Evolutionary conservation across 257 asterid species (phyloP).

Genomic region (Gentiana straminea): DNA sequence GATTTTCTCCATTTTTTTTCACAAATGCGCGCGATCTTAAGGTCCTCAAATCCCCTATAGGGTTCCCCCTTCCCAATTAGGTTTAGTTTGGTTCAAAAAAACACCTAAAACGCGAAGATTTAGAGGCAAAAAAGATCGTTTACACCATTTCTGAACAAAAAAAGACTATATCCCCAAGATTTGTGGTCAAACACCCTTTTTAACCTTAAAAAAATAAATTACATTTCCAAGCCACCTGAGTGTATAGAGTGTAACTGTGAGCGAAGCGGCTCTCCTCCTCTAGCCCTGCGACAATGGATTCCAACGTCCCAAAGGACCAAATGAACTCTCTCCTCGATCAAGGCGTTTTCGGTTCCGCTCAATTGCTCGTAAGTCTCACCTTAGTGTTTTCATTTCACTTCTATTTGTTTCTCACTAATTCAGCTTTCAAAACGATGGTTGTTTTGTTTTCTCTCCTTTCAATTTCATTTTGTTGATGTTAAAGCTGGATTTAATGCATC

Average conservation of each 20-base stretch:
- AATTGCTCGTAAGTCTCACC: slow-evolving; percentile 48
- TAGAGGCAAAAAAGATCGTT: too few species aligned
- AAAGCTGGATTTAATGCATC: too few species aligned
- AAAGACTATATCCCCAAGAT: too few species aligned
- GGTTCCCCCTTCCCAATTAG: too few species aligned
- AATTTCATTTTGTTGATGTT: not conserved
- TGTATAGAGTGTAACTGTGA: not conserved
- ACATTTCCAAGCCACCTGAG: not conserved
- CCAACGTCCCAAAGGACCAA: slow-evolving; percentile 59
- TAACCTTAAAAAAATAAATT: not conserved
- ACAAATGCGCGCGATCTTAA: too few species aligned
- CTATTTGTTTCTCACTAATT: not conserved
- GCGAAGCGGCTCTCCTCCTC: not conserved
- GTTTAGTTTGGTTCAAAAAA: too few species aligned
- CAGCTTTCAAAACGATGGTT: not conserved
- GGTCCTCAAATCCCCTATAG: too few species aligned
- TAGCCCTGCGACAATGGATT: slow-evolving; percentile 4
- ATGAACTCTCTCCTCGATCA: slow-evolving; percentile 59
- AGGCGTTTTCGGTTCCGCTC: slow-evolving; percentile 79
- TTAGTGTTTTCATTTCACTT: not conserved
- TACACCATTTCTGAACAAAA: too few species aligned
- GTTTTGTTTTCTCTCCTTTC: not conserved
- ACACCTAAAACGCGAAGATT: too few species aligned
- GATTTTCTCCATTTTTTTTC: too few species aligned
- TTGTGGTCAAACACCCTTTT: too few species aligned